phyloP scores from a whole-genome alignment of 2,329 filamentous ascomycete species.

The Cladosporium sp. region DNA sequence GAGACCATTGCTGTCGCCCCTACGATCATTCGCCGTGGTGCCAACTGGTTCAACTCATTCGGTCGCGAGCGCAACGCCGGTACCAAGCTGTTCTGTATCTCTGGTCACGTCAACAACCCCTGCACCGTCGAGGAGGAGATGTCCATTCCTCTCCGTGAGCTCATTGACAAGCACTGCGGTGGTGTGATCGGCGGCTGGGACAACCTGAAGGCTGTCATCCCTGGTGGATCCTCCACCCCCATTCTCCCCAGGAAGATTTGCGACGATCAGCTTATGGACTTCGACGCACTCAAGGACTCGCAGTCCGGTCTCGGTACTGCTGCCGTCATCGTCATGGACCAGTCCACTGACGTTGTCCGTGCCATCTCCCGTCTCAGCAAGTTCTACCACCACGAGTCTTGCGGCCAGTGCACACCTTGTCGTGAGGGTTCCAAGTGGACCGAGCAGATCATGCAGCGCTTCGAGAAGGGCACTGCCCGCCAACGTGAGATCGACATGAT shows the following conservation, averaged over 20 bases:
- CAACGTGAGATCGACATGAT: constrained; percentile 98
- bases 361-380: constrained; percentile 89
- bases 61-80: constrained; percentile 95
- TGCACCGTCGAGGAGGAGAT: constrained; percentile 99
- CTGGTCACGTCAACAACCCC: constrained; percentile 97
- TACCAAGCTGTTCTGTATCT: constrained; percentile 98
- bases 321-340: constrained; percentile 98
- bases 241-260: constrained; percentile 88
- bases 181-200: constrained; percentile 97
- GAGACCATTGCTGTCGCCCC: constrained; percentile 95
- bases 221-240: constrained; percentile 93
- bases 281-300: constrained; percentile 95
- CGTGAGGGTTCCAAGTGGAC: constrained; percentile 99
- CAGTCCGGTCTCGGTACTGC: constrained; percentile 97
- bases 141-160: constrained; percentile 92
- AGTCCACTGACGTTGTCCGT: constrained; percentile 92
- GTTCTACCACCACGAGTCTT: constrained; percentile 98
- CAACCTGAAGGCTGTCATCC: constrained; percentile 92
- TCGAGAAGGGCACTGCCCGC: constrained; percentile 86
- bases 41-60: constrained; percentile 89
- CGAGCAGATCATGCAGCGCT: constrained; percentile 96
- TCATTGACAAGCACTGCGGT: constrained; percentile 98
- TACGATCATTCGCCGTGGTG: constrained; percentile 91
- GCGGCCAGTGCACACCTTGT: constrained; percentile 99
- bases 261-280: constrained; percentile 98